Evolutionary conservation across 352 stramenopile species (phyloP).

Genomic region (Peronospora farinosa): DNA sequence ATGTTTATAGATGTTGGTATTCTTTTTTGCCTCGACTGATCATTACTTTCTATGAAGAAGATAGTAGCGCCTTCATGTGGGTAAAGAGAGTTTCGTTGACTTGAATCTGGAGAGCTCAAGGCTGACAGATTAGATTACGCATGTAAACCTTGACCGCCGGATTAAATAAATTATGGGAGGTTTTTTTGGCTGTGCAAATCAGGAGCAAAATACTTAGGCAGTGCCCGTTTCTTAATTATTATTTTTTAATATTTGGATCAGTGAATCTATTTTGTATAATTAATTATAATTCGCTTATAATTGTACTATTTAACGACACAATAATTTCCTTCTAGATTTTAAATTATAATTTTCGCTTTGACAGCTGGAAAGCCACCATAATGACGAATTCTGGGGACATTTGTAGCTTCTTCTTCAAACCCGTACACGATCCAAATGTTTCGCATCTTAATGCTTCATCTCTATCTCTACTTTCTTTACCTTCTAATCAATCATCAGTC

Average conservation of each 20-base stretch:
- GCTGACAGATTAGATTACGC: conserved; percentile 1
- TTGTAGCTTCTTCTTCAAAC: conserved; percentile 39
- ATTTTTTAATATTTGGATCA: no score
- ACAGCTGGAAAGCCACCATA: conserved; percentile 4
- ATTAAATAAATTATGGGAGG: not conserved
- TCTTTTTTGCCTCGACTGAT: not conserved
- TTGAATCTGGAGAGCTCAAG: not conserved
- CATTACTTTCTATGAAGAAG: conserved; percentile 8
- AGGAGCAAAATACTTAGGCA: no score
- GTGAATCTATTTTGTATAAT: no score
- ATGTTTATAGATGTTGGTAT: conserved; percentile 11
- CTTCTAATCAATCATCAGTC: conserved; percentile 1
- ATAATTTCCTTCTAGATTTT: conserved; percentile 14
- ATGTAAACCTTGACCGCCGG: not conserved
- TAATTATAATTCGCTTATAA: no score
- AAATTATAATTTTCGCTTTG: not conserved
- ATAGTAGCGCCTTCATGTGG: conserved; percentile 31
- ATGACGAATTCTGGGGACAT: conserved; percentile 23
- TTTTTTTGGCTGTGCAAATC: no score
- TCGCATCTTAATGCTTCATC: not conserved
- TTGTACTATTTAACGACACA: no score
- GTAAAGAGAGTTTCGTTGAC: conserved; percentile 38
- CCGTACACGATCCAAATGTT: conserved; percentile 11
- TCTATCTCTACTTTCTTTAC: not conserved
- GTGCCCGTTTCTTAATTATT: no score